Percentiles rank a stretch among this genome's conserved stretches.
These are phyloP conservation scores for Leccinum subspadiceum DNA, from an alignment of 1,284 basidiomycete genomes.

Conservation along the genomic window DNA sequence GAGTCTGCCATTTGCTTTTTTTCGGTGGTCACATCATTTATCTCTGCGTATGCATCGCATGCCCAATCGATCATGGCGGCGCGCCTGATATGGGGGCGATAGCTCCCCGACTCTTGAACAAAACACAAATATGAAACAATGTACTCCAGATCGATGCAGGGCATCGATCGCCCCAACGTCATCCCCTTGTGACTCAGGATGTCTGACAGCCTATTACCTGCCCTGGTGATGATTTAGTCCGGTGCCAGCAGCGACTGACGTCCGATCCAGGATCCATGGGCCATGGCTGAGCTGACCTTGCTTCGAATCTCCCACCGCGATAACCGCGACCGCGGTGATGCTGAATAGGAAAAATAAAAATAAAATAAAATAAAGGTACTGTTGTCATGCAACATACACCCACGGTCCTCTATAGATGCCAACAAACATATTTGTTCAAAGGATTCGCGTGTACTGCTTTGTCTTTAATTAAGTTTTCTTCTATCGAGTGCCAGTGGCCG, in stretches of 20 bases:
- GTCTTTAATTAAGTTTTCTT: neutral
- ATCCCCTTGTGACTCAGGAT: neutral
- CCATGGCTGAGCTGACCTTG: neutral
- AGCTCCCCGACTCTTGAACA: neutral
- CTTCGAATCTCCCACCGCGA: neutral
- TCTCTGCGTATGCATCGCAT: neutral
- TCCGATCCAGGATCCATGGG: neutral
- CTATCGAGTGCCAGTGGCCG: neutral
- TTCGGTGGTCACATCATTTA: neutral
- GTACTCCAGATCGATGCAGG: slow-evolving; percentile 2
- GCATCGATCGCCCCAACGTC: slow-evolving; percentile 7
- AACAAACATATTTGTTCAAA: slow-evolving; percentile 2
- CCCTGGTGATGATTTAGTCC: neutral
- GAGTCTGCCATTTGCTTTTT: slow-evolving; percentile 1
- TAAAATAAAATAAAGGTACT: slow-evolving; percentile 9
- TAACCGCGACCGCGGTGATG: slow-evolving; percentile 10
- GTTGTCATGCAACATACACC: slow-evolving; percentile 16
- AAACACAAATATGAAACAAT: neutral
- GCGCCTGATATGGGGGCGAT: slow-evolving; percentile 2
- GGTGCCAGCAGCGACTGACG: neutral
- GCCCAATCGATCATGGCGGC: neutral
- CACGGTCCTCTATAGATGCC: slow-evolving; percentile 2
- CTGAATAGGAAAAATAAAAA: neutral
- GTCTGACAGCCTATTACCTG: neutral
- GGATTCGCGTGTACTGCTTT: neutral